phyloP scores from a whole-genome alignment of 2,329 filamentous ascomycete species.

The Talaromyces sp. region DNA sequence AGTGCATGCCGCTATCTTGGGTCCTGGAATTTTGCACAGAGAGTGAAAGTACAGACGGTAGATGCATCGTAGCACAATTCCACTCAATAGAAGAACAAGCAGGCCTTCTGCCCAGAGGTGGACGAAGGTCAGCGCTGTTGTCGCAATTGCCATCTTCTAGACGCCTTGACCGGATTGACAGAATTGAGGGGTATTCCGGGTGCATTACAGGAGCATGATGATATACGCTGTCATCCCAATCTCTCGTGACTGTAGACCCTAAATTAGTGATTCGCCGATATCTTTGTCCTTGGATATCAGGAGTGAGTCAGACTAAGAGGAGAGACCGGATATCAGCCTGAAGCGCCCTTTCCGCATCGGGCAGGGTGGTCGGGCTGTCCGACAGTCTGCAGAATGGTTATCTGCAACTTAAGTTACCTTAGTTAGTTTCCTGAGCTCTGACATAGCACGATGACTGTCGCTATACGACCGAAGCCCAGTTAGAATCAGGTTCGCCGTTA shows the following conservation, averaged over 20 bases:
- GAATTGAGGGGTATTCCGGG: background rate
- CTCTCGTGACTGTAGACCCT: background rate
- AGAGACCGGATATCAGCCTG: background rate
- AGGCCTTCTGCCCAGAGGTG: background rate
- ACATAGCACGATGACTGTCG: background rate
- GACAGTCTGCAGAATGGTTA: background rate
- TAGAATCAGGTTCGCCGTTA: background rate
- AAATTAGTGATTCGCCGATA: background rate
- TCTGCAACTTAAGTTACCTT: background rate
- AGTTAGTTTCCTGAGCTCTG: background rate
- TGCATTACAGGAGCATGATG: background rate
- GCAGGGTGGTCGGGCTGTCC: background rate
- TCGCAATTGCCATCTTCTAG: background rate
- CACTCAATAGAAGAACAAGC: background rate
- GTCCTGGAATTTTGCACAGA: slow-evolving; percentile 31
- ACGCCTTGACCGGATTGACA: background rate
- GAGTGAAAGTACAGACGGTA: slow-evolving; percentile 32
- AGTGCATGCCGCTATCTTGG: slow-evolving; percentile 31
- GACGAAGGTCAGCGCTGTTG: background rate
- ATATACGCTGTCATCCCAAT: background rate
- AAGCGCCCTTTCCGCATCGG: background rate
- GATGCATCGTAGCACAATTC: slow-evolving; percentile 19
- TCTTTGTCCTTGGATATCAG: background rate
- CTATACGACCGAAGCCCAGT: background rate
- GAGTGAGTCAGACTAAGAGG: background rate